phyloP scores from a whole-genome alignment of 2,329 filamentous ascomycete species.

The Diaporthe sp. region DNA sequence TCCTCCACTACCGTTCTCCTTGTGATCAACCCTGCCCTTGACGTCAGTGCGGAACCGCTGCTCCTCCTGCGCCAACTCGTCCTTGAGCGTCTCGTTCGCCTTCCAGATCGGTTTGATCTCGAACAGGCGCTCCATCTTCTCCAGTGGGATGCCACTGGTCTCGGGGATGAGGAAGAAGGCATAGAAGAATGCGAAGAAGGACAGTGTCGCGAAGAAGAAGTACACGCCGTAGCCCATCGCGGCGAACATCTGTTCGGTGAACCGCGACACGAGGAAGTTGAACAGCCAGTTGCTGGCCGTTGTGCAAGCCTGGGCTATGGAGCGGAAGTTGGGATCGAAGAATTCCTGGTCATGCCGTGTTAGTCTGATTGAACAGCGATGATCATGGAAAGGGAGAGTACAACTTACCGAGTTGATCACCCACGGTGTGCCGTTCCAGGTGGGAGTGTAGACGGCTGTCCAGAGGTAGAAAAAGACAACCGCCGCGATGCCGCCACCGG shows the following conservation, averaged over 20 bases:
- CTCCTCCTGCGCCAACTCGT: slow-evolving; percentile 50
- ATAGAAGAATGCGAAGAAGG: slow-evolving; percentile 67
- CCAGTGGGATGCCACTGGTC: slow-evolving; percentile 73
- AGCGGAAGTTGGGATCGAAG: slow-evolving; percentile 76
- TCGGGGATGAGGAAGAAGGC: slow-evolving; percentile 73
- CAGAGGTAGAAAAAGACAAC: slow-evolving; percentile 81
- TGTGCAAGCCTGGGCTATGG: slow-evolving; percentile 77
- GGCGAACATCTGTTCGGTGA: slow-evolving; percentile 73
- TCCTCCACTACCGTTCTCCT: slow-evolving; percentile 2
- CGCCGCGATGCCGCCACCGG: slow-evolving; percentile 63
- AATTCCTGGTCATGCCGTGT: slow-evolving; percentile 58
- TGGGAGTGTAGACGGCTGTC: slow-evolving; percentile 77
- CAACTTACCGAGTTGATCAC: slow-evolving; percentile 70
- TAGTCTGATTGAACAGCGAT: neutral
- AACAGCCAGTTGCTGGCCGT: slow-evolving; percentile 79
- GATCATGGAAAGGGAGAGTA: neutral
- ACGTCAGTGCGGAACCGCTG: slow-evolving; percentile 41
- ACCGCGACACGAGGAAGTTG: slow-evolving; percentile 76
- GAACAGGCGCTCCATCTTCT: slow-evolving; percentile 73
- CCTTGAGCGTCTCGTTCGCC: slow-evolving; percentile 57
- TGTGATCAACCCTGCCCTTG: neutral
- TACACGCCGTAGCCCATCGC: slow-evolving; percentile 71
- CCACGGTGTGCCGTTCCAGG: slow-evolving; percentile 81
- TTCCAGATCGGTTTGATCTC: slow-evolving; percentile 55
- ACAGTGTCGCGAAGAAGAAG: slow-evolving; percentile 74